Evolutionary conservation across 2,329 filamentous ascomycete species (phyloP), one percentile per base, ranked within the genome.

Genomic region (Calonectria multiphialidica): DNA sequence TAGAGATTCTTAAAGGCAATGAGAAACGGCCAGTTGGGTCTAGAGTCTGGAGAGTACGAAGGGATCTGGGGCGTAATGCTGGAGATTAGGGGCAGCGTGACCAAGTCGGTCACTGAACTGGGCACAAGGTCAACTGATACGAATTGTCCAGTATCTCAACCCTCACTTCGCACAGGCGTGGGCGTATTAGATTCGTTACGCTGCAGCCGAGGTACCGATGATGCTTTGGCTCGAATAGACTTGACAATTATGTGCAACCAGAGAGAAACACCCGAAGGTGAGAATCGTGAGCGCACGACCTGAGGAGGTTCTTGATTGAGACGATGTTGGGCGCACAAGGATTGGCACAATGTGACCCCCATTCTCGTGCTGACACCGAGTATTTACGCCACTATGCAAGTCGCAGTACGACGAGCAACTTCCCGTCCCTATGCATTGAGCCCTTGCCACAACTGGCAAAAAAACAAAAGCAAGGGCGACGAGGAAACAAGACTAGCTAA

Each of bases 1-100:
- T 93, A 15, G 90, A 92, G 77, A 86, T 87, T 49, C 80, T 92
- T 12, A 85, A 86, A 55, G 90, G 88, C 4, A 88, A 87, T 66
- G 86, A 90, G 80, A 90, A 87, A 74, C 85, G 90, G 68, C 88
- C 88, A 5, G 86, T 88, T 13, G 91, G 91, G 16, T 90, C 90
- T 4, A 87, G 87, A 63, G 90, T 91, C 12, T 93, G 91, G 91
- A 87, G 90, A 73, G 91, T 93, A 13, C 86, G 91, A 70, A 88
- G 91, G 75, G 91, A 93, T 80, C 81, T 93, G 8, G 91, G 91
- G 10, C 84, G 85, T 47, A 80, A 77, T 25, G 63, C 73, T 3
- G 80, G 80, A 25, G 81, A 82, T 62, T 79, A 78, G 71, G 23
- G 33, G 28, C n/a, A n/a, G 21, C 53, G 18, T 15, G n/a, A 13